Evolutionary conservation across 2,329 filamentous ascomycete genomes (phyloP).

Genomic region (Ophioceras dolichostomum): DNA sequence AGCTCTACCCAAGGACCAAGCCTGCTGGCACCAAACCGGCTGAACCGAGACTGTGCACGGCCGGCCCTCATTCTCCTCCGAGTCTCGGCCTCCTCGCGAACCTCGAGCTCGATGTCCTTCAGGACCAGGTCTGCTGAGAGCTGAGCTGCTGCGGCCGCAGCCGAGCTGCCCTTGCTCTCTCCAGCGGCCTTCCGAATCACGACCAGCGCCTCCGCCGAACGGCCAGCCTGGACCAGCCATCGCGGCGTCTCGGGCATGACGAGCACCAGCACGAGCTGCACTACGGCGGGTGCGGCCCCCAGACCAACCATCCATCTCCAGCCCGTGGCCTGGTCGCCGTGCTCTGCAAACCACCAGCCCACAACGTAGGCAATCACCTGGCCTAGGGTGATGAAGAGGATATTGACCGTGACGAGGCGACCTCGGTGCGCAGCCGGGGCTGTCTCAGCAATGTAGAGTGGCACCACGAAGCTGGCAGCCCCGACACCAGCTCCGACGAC

Average conservation of each 20-base stretch:
- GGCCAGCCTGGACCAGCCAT: slow-evolving; percentile 65
- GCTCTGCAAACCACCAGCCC: slow-evolving; percentile 61
- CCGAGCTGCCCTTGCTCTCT: slow-evolving; percentile 25
- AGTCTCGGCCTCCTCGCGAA: slow-evolving; percentile 52
- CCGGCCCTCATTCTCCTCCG: slow-evolving; percentile 25
- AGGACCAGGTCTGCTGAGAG: slow-evolving; percentile 49
- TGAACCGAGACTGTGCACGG: neutral
- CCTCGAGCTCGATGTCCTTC: slow-evolving; percentile 59
- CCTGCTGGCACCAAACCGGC: slow-evolving; percentile 11
- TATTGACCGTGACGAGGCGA: slow-evolving; percentile 67
- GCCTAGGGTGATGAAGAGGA: slow-evolving; percentile 74
- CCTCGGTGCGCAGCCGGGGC: slow-evolving; percentile 67
- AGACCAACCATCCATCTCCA: slow-evolving; percentile 93
- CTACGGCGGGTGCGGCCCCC: slow-evolving; percentile 60
- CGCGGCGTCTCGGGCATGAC: slow-evolving; percentile 81
- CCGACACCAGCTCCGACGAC: slow-evolving; percentile 64
- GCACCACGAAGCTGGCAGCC: slow-evolving; percentile 69
- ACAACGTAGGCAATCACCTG: slow-evolving; percentile 82
- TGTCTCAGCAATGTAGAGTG: slow-evolving; percentile 80
- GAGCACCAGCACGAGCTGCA: slow-evolving; percentile 57
- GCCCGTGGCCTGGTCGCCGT: slow-evolving; percentile 33
- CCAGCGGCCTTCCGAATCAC: slow-evolving; percentile 43
- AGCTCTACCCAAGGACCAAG: slow-evolving; percentile 39
- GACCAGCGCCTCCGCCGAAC: slow-evolving; percentile 44
- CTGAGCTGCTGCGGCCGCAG: slow-evolving; percentile 31